Evolutionary conservation across 768 basidiomycete species (phyloP).

Genomic region (Lactarius sp.): DNA sequence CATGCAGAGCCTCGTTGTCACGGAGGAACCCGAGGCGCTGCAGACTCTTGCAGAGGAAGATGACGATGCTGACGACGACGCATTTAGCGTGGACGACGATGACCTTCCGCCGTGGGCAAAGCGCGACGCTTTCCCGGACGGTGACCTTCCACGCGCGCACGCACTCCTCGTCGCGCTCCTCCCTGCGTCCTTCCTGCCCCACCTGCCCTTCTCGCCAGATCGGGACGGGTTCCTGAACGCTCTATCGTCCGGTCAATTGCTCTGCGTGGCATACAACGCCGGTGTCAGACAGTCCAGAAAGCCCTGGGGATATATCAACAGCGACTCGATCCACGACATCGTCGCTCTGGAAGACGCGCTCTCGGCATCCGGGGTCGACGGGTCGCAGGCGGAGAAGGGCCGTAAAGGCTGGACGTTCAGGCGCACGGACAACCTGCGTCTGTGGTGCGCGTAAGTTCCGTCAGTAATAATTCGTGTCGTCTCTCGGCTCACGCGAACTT

Average conservation of each 20-base stretch:
- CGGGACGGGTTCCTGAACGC: conserved; percentile 43
- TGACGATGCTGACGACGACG: conserved; percentile 8
- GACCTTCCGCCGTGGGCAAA: conserved; percentile 78
- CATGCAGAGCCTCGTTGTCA: conserved; percentile 43
- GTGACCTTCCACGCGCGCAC: conserved; percentile 61
- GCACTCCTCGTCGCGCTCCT: conserved; percentile 56
- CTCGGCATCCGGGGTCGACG: conserved; percentile 33
- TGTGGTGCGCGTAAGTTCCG: conserved; percentile 75
- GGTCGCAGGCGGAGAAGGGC: conserved; percentile 34
- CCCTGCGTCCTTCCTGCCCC: conserved; percentile 45
- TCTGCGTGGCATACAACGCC: conserved; percentile 77
- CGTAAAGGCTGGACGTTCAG: conserved; percentile 80
- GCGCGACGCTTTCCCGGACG: conserved; percentile 46
- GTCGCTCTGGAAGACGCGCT: conserved; percentile 54
- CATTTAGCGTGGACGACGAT: conserved; percentile 53
- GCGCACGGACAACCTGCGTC: conserved; percentile 75
- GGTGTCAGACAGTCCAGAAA: conserved; percentile 75
- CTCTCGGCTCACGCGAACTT: not conserved
- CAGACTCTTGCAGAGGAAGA: conserved; percentile 44
- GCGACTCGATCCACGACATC: conserved; percentile 76
- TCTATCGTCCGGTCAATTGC: conserved; percentile 70
- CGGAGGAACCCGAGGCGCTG: conserved; percentile 56
- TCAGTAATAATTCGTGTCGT: not conserved
- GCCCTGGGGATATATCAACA: conserved; percentile 85
- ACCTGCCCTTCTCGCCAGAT: conserved; percentile 34